Conservation (phyloP, 2,329 filamentous ascomycete genomes). For the Pezicula neosporulosa region DNA sequence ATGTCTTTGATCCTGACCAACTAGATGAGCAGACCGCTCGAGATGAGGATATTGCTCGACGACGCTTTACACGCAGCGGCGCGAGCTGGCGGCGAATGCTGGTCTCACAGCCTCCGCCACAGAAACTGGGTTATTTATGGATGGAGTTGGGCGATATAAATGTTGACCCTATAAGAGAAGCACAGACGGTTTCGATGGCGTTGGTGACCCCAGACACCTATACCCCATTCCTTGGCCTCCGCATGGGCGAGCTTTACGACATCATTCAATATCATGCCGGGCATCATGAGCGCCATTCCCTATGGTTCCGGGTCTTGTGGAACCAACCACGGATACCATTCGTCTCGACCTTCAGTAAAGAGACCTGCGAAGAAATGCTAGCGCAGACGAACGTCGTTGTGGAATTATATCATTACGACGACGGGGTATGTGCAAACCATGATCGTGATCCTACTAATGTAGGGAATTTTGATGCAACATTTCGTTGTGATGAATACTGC, state of each 20-base stretch:
- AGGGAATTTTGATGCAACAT: not conserved
- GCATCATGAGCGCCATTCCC: not conserved
- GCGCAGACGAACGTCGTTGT: not conserved
- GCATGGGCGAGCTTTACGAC: not conserved
- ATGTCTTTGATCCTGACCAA: too few relatives aligned
- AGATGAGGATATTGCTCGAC: not conserved
- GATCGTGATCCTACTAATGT: not conserved
- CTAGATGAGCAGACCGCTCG: not conserved
- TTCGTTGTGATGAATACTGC: not conserved
- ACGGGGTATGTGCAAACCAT: not conserved
- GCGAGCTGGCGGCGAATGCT: constrained; percentile 2
- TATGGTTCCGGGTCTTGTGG: not conserved
- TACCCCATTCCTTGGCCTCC: not conserved
- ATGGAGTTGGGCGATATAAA: not conserved
- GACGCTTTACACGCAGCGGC: constrained; percentile 1
- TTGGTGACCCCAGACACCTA: not conserved
- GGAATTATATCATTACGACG: not conserved
- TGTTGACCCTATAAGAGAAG: not conserved
- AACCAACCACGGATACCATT: not conserved
- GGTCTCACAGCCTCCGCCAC: constrained; percentile 2
- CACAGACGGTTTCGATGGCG: not conserved
- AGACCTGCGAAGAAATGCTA: not conserved
- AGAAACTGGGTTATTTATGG: not conserved
- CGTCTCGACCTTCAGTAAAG: not conserved
- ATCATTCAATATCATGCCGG: not conserved